phyloP scores from a whole-genome alignment of 257 asterid species.

The Leonotis leonurus region DNA sequence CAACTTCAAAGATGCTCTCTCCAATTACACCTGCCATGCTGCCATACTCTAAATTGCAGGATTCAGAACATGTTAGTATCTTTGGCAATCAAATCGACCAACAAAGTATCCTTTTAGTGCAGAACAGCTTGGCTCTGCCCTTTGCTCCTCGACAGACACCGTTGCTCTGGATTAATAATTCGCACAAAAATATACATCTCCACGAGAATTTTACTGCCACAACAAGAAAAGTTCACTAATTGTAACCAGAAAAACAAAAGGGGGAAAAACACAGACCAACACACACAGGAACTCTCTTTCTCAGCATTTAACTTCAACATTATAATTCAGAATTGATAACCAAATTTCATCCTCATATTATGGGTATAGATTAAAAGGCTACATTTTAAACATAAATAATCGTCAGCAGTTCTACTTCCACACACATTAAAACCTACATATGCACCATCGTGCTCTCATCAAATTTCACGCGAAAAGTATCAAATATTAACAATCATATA shows the following conservation, averaged over 20 bases:
- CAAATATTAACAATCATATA: conserved; percentile 5
- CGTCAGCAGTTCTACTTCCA: neutral
- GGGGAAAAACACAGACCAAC: neutral
- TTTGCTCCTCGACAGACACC: conserved; percentile 38
- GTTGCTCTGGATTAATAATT: conserved; percentile 42
- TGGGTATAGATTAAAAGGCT: neutral
- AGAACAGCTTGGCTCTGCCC: conserved; percentile 22
- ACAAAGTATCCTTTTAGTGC: conserved; percentile 31
- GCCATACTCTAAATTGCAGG: conserved; percentile 38
- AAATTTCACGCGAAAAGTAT: neutral
- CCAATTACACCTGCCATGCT: conserved; percentile 29
- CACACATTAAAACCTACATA: neutral
- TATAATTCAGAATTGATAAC: neutral
- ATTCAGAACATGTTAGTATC: conserved; percentile 38
- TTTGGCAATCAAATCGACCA: conserved; percentile 47
- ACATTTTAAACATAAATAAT: neutral
- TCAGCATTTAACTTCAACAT: neutral
- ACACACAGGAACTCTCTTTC: neutral
- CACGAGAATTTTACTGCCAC: conserved; percentile 34
- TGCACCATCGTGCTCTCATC: too few relatives aligned
- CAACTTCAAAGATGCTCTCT: conserved; percentile 27
- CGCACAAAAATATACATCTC: conserved; percentile 66
- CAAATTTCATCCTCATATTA: neutral
- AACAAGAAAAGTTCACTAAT: neutral
- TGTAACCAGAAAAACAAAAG: neutral